Evolutionary conservation across 345 rosid genomes (phyloP), one percentile per base, ranked within the genome.

Genomic region (Sisymbrium irio): DNA sequence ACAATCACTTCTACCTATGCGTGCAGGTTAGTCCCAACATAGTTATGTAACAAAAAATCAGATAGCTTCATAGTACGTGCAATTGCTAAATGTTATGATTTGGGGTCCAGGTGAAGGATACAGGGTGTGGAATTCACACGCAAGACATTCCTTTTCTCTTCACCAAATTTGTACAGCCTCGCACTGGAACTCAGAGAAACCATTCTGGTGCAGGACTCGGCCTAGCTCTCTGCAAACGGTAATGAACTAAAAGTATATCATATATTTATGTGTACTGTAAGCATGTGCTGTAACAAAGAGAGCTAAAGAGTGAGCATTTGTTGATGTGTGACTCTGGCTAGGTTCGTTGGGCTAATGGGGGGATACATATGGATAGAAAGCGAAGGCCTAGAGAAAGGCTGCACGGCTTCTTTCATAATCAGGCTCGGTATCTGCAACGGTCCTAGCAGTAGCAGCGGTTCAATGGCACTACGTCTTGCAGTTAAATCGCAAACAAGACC

Each of bases 301-400:
- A 27, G 25, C 36, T 62, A 63, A 72, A 44, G 18, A 27, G 46
- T 14, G 36, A 56, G 65, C 1, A 33, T 50, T 78, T 41, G 15
- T 41, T 41, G 74, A 50, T 54, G 76, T 33, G 64, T 17, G 66
- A 32, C 11, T 49, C 1, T 76, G 70, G 75, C 71, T 81, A 94
- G 97, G 80, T 94, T 89, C 80, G 89, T 88, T n/a, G 84, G 80
- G 81, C 83, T 91, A 76, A 94, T 94, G 99, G 93, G 90, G 66
- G 97, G 99, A 35, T 85, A 90, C 79, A 87, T 91, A 62, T 88
- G 97, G 90, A 82, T 95, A 9, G 97, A 89, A 77, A 95, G 99
- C 3, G 92, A 94, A 51, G 99, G 99, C 41, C 62, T 77, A 25
- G 83, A 78, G 49, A 91, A 91, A 82, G 99, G 99, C 27, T 77